Conservation (phyloP, 805 yeast genomes). For the Saccharomycopsis olivae region DNA sequence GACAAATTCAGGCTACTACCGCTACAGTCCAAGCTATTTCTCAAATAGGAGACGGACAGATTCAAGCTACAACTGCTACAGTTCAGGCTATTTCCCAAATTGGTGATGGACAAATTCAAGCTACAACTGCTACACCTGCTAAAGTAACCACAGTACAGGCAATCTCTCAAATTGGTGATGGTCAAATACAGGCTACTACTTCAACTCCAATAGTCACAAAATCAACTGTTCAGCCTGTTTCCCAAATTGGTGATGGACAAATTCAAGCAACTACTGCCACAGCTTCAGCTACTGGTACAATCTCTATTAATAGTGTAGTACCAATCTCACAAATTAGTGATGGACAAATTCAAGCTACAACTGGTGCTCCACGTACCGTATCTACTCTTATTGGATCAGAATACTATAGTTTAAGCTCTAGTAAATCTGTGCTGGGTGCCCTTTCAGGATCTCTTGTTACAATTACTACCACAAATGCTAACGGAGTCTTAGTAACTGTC, state of each 20-base stretch:
- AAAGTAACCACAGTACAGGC: slow-evolving; percentile 18
- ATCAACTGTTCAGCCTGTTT: slow-evolving; percentile 28
- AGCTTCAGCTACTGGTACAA: slow-evolving; percentile 17
- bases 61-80: slow-evolving; percentile 19
- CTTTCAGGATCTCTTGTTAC: slow-evolving; percentile 14
- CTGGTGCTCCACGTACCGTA: slow-evolving; percentile 15
- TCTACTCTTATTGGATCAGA: slow-evolving; percentile 7
- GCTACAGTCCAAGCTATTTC: slow-evolving; percentile 21
- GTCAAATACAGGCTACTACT: slow-evolving; percentile 24
- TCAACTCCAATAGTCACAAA: slow-evolving; percentile 19
- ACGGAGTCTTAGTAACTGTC: slow-evolving; percentile 18
- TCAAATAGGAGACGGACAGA: no score
- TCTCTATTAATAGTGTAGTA: slow-evolving; percentile 21
- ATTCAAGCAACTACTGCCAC: slow-evolving; percentile 25
- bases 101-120: slow-evolving; percentile 25
- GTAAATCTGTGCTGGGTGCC: slow-evolving; percentile 8
- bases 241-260: slow-evolving; percentile 35
- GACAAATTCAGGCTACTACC: no score
- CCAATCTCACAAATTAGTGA: slow-evolving; percentile 24
- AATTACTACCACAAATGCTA: slow-evolving; percentile 17
- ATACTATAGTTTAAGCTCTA: background rate
- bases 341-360: slow-evolving; percentile 26
- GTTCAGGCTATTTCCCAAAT: slow-evolving; percentile 23
- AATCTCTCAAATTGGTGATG: slow-evolving; percentile 24
- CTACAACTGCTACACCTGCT: slow-evolving; percentile 20